Evolutionary conservation across 148 eudicot genomes (phyloP).

Genomic region (Rhododendron mucronatum): DNA sequence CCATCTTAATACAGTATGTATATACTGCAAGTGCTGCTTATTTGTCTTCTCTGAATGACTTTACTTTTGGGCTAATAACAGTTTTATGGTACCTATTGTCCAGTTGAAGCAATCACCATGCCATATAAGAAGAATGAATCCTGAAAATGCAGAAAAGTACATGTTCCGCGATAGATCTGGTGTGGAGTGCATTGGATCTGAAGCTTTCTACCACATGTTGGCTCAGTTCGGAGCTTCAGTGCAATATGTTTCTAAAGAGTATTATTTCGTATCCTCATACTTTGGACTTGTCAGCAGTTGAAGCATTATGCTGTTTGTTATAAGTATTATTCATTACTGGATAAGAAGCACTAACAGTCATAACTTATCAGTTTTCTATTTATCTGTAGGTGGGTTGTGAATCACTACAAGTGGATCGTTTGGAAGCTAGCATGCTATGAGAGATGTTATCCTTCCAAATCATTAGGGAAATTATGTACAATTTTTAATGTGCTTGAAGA

Average conservation of each 20-base stretch:
- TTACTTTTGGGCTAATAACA: slow-evolving; percentile 13
- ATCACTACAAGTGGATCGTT: slow-evolving; percentile 97
- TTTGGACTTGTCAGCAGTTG: not conserved
- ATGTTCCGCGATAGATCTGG: slow-evolving; percentile 44
- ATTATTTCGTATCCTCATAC: slow-evolving; percentile 18
- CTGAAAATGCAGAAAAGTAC: slow-evolving; percentile 51
- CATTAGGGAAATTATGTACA: slow-evolving; percentile 41
- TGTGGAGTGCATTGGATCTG: slow-evolving; percentile 44
- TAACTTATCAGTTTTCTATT: slow-evolving; percentile 6
- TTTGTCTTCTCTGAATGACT: not conserved
- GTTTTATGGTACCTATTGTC: slow-evolving; percentile 2
- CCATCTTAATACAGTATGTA: slow-evolving; percentile 34
- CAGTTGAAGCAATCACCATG: slow-evolving; percentile 54
- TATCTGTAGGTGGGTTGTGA: slow-evolving; percentile 73
- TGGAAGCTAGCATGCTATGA: slow-evolving; percentile 97
- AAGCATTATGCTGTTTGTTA: not conserved
- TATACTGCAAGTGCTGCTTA: not conserved
- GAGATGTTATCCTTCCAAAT: slow-evolving; percentile 60
- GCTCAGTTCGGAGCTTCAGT: slow-evolving; percentile 67
- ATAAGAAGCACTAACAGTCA: not conserved
- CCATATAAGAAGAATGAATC: slow-evolving; percentile 49
- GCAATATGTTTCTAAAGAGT: slow-evolving; percentile 64
- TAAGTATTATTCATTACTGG: not conserved
- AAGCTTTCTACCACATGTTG: slow-evolving; percentile 61
- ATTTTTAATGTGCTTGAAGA: slow-evolving; percentile 74